Percentiles rank a stretch among this genome's conserved stretches.
Conservation (phyloP, 2,329 filamentous ascomycete genomes). For the Sporothrix inflata region DNA sequence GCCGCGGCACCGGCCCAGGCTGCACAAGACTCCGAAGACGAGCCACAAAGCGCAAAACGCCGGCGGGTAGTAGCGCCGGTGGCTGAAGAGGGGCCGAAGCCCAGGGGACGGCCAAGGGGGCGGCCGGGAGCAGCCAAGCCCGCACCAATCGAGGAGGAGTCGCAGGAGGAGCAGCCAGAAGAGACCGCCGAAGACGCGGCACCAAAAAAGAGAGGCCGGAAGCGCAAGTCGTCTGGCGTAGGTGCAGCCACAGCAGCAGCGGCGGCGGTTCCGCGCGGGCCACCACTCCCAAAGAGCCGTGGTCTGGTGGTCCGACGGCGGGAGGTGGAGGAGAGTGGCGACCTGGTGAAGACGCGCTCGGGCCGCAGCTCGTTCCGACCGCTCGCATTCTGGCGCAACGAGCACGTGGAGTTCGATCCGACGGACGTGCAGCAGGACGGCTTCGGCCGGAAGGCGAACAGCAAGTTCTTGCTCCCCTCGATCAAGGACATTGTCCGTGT, state of each 20-base stretch:
- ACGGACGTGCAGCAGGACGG: slow-evolving; percentile 56
- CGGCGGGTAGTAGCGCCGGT: slow-evolving; percentile 22
- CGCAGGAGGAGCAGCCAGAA: neutral
- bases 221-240: slow-evolving; percentile 48
- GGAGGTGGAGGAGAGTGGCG: slow-evolving; percentile 47
- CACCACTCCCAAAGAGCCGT: slow-evolving; percentile 58
- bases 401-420: slow-evolving; percentile 71
- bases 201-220: slow-evolving; percentile 29
- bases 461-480: slow-evolving; percentile 64
- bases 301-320: slow-evolving; percentile 58
- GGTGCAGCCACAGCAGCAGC: slow-evolving; percentile 51
- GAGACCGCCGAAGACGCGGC: slow-evolving; percentile 7
- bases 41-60: slow-evolving; percentile 33
- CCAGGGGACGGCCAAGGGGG: slow-evolving; percentile 29
- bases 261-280: slow-evolving; percentile 55
- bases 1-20: slow-evolving; percentile 31
- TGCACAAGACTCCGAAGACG: slow-evolving; percentile 37
- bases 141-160: neutral
- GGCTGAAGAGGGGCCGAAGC: slow-evolving; percentile 26
- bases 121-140: slow-evolving; percentile 20
- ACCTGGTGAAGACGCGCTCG: slow-evolving; percentile 66
- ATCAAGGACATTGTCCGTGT: slow-evolving; percentile 79
- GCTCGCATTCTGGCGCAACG: slow-evolving; percentile 84
- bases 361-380: slow-evolving; percentile 79
- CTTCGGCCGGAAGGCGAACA: slow-evolving; percentile 36